A percentile compares a stretch with the other conserved stretches of the same genome.
Evolutionary conservation across 2,329 filamentous ascomycete species (phyloP).

Genomic region (Coniochaeta sp.): DNA sequence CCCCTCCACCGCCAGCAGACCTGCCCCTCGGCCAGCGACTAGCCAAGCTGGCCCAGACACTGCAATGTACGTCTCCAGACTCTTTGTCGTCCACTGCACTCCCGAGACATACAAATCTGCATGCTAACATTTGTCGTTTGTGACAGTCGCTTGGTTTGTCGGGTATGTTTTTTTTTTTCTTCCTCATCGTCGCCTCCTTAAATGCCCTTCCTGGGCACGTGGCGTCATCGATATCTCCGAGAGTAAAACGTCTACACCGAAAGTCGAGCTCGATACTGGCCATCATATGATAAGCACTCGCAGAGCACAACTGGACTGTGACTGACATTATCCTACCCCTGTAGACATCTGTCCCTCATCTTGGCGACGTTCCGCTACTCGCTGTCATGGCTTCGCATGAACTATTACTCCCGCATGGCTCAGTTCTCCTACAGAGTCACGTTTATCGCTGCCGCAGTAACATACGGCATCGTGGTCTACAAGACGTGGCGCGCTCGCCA

Average conservation of each 20-base stretch:
- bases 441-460: slow-evolving; percentile 81
- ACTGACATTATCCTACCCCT: slow-evolving; percentile 7
- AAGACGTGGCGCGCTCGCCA: slow-evolving; percentile 88
- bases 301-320: slow-evolving; percentile 4
- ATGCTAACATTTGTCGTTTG: slow-evolving; percentile 27
- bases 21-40: slow-evolving; percentile 70
- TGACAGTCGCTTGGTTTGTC: slow-evolving; percentile 67
- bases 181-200: not conserved
- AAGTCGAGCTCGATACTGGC: slow-evolving; percentile 2
- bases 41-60: slow-evolving; percentile 71
- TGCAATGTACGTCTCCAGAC: slow-evolving; percentile 71
- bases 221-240: not conserved
- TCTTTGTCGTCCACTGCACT: slow-evolving; percentile 15
- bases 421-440: slow-evolving; percentile 82
- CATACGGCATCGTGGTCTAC: slow-evolving; percentile 98
- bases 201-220: not conserved
- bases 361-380: slow-evolving; percentile 75
- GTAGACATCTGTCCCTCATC: slow-evolving; percentile 79
- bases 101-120: slow-evolving; percentile 5
- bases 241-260: no score
- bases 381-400: slow-evolving; percentile 82
- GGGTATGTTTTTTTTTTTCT: slow-evolving; percentile 52
- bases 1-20: slow-evolving; percentile 64
- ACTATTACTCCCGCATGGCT: slow-evolving; percentile 72
- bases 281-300: not conserved